phyloP scores from a whole-genome alignment of 2,329 filamentous ascomycete genomes.

The Aspergillus glaucus region DNA sequence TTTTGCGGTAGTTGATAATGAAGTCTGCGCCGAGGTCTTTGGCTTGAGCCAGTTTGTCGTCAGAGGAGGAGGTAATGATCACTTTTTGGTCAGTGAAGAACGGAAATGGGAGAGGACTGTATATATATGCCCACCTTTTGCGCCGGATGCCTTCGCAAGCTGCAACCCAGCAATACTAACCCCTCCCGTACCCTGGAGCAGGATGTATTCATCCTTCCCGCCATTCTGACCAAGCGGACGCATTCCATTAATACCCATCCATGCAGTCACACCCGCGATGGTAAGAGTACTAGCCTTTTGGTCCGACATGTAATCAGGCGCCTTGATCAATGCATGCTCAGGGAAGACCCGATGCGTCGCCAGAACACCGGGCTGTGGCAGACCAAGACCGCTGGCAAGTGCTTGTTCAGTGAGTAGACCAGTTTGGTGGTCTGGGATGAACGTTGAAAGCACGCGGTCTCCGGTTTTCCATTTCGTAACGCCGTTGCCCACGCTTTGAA shows the following conservation, averaged over 20 bases:
- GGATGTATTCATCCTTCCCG: slow-evolving; percentile 37
- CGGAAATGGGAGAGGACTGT: slow-evolving; percentile 6
- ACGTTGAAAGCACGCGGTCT: slow-evolving; percentile 62
- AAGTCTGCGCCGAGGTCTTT: slow-evolving; percentile 45
- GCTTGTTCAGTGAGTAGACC: slow-evolving; percentile 54
- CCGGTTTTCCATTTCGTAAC: slow-evolving; percentile 48
- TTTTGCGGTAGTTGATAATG: slow-evolving; percentile 46
- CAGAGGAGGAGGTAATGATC: slow-evolving; percentile 47
- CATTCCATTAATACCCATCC: slow-evolving; percentile 44
- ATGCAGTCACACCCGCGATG: slow-evolving; percentile 46
- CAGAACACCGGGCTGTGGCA: slow-evolving; percentile 48
- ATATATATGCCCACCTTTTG: slow-evolving; percentile 23
- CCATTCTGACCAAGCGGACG: slow-evolving; percentile 38
- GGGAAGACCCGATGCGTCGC: slow-evolving; percentile 40
- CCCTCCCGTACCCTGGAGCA: slow-evolving; percentile 51
- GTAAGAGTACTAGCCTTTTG: slow-evolving; percentile 38
- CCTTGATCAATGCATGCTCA: slow-evolving; percentile 33
- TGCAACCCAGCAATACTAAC: slow-evolving; percentile 41
- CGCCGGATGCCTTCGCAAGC: slow-evolving; percentile 44
- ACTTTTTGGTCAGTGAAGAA: slow-evolving; percentile 35
- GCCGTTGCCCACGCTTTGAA: slow-evolving; percentile 47
- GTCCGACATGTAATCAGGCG: slow-evolving; percentile 32
- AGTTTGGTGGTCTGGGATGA: slow-evolving; percentile 47
- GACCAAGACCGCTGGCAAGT: slow-evolving; percentile 53
- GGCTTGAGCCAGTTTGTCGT: slow-evolving; percentile 46